Conservation (phyloP, 2,329 filamentous ascomycete species). For the Aspergillus pseudotamarii region DNA sequence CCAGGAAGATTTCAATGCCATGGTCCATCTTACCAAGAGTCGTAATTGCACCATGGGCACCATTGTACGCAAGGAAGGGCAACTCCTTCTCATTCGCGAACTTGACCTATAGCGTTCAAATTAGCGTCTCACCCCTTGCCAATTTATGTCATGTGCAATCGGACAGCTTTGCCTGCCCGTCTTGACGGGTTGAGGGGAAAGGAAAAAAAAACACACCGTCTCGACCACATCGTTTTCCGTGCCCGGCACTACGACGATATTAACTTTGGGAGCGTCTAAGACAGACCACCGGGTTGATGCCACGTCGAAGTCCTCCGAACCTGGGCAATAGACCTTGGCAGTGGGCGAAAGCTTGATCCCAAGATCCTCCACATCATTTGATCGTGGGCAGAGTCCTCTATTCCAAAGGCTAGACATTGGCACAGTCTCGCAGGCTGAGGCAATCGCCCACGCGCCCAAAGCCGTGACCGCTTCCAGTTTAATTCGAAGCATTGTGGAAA, state of each 20-base stretch:
- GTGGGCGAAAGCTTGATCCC: slow-evolving; percentile 35
- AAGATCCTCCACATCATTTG: slow-evolving; percentile 22
- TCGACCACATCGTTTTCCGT: slow-evolving; percentile 54
- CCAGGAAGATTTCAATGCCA: slow-evolving; percentile 56
- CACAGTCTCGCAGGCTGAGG: slow-evolving; percentile 7
- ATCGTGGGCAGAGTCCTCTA: slow-evolving; percentile 7
- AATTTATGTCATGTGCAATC: neutral
- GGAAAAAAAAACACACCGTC: slow-evolving; percentile 38
- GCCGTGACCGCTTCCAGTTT: slow-evolving; percentile 25
- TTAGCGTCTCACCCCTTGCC: neutral
- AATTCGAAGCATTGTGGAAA: slow-evolving; percentile 6
- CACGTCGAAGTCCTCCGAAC: slow-evolving; percentile 42
- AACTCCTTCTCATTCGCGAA: slow-evolving; percentile 52
- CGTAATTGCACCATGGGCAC: slow-evolving; percentile 55
- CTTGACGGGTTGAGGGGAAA: neutral
- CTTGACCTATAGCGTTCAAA: slow-evolving; percentile 39
- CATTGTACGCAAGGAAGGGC: slow-evolving; percentile 58
- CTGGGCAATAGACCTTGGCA: slow-evolving; percentile 49
- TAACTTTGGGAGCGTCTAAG: slow-evolving; percentile 46
- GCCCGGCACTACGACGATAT: slow-evolving; percentile 52
- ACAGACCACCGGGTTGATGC: slow-evolving; percentile 52
- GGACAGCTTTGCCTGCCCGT: neutral
- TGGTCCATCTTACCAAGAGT: slow-evolving; percentile 53
- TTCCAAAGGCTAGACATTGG: neutral
- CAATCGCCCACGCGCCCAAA: slow-evolving; percentile 28